Percentiles rank a stretch among this genome's conserved stretches.
Conservation (phyloP, 2,329 filamentous ascomycete species). For the Tothia fuscella region DNA sequence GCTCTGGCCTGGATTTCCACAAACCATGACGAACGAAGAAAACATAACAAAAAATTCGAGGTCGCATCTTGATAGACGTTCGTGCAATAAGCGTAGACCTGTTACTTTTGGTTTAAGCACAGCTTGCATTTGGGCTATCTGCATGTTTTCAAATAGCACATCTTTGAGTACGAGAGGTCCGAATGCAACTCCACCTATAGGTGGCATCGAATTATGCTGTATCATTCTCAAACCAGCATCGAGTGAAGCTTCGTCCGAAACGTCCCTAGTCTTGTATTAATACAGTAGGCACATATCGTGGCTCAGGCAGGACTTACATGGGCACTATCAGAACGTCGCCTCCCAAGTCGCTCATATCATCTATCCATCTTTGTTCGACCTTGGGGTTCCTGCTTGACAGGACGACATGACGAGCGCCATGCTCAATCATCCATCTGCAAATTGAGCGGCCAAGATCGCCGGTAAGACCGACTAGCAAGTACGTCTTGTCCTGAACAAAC, state of each 20-base stretch:
- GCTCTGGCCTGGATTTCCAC: constrained; percentile 16
- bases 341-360: constrained; percentile 4
- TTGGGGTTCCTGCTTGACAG: constrained; percentile 17
- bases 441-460: constrained; percentile 22
- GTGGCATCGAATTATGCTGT: neutral
- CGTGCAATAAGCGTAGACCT: constrained; percentile 12
- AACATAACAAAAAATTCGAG: constrained; percentile 20
- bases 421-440: constrained; percentile 20
- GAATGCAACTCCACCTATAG: neutral
- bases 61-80: constrained; percentile 11
- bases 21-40: constrained; percentile 15
- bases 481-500: constrained; percentile 20
- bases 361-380: constrained; percentile 17
- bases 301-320: neutral
- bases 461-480: constrained; percentile 21
- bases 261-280: neutral
- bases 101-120: neutral
- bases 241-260: neutral
- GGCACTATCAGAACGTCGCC: neutral
- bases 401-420: constrained; percentile 20
- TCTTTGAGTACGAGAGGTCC: constrained; percentile 1
- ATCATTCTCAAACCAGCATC: neutral
- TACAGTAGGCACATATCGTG: neutral
- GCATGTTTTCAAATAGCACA: constrained; percentile 3
- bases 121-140: neutral